These are phyloP conservation scores for Naematelia aurantialba DNA, from an alignment of 768 basidiomycete genomes.

Conservation along the genomic window DNA sequence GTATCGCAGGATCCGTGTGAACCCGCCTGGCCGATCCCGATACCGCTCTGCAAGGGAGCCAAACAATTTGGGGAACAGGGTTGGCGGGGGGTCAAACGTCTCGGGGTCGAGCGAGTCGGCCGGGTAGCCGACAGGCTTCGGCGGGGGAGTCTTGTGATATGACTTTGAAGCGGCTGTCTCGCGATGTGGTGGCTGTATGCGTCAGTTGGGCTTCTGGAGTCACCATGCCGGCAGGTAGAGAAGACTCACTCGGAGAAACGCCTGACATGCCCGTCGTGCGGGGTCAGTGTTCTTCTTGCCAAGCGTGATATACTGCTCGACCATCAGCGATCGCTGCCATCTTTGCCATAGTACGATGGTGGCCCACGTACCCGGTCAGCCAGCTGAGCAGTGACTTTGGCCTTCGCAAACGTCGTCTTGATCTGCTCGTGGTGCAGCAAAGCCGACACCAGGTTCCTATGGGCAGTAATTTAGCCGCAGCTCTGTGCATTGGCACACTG, in stretches of 20 bases:
- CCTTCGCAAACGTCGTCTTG: slow-evolving; percentile 91
- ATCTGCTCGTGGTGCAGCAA: slow-evolving; percentile 93
- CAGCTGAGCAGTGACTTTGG: slow-evolving; percentile 80
- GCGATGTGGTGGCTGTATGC: slow-evolving; percentile 9
- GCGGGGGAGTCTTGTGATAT: slow-evolving; percentile 10
- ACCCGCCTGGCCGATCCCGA: slow-evolving; percentile 77
- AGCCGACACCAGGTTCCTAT: slow-evolving; percentile 87
- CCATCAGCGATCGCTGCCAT: slow-evolving; percentile 6
- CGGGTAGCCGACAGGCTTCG: slow-evolving; percentile 19
- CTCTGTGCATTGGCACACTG: not conserved
- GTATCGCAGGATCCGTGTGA: slow-evolving; percentile 87
- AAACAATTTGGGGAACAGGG: slow-evolving; percentile 73
- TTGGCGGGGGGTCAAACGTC: slow-evolving; percentile 52
- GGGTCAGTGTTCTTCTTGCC: slow-evolving; percentile 77
- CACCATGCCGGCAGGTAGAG: too few relatives aligned
- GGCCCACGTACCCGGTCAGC: slow-evolving; percentile 79
- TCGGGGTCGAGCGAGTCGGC: slow-evolving; percentile 52
- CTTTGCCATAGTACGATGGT: slow-evolving; percentile 36
- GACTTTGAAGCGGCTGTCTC: not conserved
- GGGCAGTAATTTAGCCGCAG: slow-evolving; percentile 3
- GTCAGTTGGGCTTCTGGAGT: not conserved
- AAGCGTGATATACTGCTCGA: slow-evolving; percentile 67
- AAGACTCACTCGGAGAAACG: slow-evolving; percentile 63
- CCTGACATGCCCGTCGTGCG: slow-evolving; percentile 67
- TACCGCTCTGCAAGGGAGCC: slow-evolving; percentile 75